phyloP scores from a whole-genome alignment of 176 grass and related monocot species.

The Lolium perenne region DNA sequence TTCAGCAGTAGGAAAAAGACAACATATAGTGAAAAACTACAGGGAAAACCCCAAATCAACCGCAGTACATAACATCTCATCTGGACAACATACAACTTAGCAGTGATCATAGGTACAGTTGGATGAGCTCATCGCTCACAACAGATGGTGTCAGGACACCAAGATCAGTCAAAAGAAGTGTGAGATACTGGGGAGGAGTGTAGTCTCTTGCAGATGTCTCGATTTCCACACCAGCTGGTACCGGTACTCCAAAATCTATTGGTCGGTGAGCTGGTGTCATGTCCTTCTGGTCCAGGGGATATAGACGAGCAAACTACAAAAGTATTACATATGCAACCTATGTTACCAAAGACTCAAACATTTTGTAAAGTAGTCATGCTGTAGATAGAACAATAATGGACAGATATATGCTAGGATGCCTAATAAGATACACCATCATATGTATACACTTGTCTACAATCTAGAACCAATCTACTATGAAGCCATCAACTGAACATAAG shows the following conservation, averaged over 20 bases:
- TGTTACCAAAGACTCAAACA: background rate
- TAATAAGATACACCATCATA: background rate
- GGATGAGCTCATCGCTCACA: constrained; percentile 87
- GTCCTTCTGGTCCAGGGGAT: constrained; percentile 87
- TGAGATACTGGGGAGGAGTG: constrained; percentile 80
- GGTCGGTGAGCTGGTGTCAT: constrained; percentile 66
- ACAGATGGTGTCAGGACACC: constrained; percentile 77
- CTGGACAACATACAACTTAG: background rate
- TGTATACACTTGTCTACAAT: background rate
- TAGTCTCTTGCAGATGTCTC: constrained; percentile 81
- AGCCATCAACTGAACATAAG: constrained; percentile 6
- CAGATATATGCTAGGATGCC: background rate
- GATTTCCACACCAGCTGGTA: constrained; percentile 63
- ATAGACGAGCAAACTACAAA: constrained; percentile 75
- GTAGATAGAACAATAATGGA: background rate
- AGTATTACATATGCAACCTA: constrained; percentile 16
- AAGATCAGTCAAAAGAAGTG: constrained; percentile 73
- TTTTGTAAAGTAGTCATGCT: background rate
- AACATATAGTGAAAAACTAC: constrained; percentile 1
- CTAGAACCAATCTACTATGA: background rate
- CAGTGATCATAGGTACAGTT: constrained; percentile 62
- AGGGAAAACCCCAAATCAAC: constrained; percentile 3
- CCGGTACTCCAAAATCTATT: constrained; percentile 72
- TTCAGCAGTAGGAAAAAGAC: background rate
- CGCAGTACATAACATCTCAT: background rate